Base-by-base conservation (phyloP, 805 yeast species). In the Ogataea polymorpha region DNA sequence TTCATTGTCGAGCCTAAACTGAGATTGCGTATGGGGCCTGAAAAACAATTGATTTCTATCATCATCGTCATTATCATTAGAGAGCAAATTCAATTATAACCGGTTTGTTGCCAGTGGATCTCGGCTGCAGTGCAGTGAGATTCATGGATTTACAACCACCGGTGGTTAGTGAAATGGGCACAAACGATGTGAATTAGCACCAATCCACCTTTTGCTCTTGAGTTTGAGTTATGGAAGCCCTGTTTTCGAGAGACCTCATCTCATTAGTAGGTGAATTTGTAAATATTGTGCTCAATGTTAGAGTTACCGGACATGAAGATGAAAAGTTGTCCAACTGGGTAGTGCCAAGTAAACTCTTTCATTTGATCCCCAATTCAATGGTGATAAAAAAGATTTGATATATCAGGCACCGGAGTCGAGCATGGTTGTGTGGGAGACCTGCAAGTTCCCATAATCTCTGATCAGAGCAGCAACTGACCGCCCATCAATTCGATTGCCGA, bases 361-460 rank as follows among this genome's bases (percentile, higher is more conserved):
- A 15, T 15, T 15, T 15, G 16, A 15, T 15, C 16, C 16, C 16
- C 16, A 3, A 15, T 15, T 15, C 3, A 3, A 15, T 15, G 16
- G 16, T 15, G 16, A 15, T 15, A 15, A 15, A 15, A 15, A 18
- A 18, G 20, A 6, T 18, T 5, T 3, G 20, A 79, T 0, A 59
- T 80, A 30, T 54, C 69, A 26, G 75, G 78, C 35, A 77, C 86
- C 1, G 75, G 81, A 23, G 76, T 85, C 31, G 91, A 91, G 6
- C 95, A 86, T 61, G 86, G 84, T 31, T 93, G 93, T 23, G 95
- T 86, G 58, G 93, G 93, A 25, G 86, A 86, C 60, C 77, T 85
- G 61, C 95, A 86, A 55, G 76, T 84, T 26, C 68, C 82, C 45
- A 70, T 85, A 17, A 65, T 82, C 6, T 82, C 79, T 59, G 71